phyloP scores from a whole-genome alignment of 1,284 basidiomycete genomes.

The Ustilago trichophora region DNA sequence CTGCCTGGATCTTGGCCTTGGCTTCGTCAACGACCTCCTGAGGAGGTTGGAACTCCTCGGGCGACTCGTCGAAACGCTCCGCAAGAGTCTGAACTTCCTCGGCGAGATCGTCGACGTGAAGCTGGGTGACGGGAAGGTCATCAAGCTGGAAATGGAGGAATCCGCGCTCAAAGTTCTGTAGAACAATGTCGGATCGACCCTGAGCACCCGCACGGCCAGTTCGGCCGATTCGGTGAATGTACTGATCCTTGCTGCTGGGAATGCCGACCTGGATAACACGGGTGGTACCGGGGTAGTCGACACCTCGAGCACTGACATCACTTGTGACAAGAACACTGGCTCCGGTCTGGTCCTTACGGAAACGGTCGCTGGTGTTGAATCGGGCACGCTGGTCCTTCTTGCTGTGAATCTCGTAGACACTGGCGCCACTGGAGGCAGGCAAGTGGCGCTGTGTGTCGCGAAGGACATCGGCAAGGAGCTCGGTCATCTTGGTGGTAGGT shows the following conservation, averaged over 20 bases:
- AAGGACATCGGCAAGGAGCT: conserved; percentile 75
- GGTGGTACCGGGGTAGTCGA: conserved; percentile 77
- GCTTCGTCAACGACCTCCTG: conserved; percentile 15
- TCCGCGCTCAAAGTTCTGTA: conserved; percentile 82
- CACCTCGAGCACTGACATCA: conserved; percentile 69
- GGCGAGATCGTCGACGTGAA: conserved; percentile 71
- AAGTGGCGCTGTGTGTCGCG: conserved; percentile 22
- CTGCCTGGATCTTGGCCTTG: conserved; percentile 9
- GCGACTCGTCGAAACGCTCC: conserved; percentile 71
- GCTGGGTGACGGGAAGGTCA: conserved; percentile 77
- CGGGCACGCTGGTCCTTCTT: conserved; percentile 77
- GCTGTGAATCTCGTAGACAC: conserved; percentile 83
- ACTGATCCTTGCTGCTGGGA: conserved; percentile 78
- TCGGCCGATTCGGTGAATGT: conserved; percentile 90
- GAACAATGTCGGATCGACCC: conserved; percentile 85
- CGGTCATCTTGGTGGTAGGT: conserved; percentile 85
- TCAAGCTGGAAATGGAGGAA: conserved; percentile 77
- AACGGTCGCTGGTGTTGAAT: conserved; percentile 74
- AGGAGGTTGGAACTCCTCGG: conserved; percentile 46
- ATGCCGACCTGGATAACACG: conserved; percentile 92
- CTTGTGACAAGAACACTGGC: conserved; percentile 69
- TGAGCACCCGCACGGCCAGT: conserved; percentile 80
- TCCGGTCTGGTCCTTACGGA: conserved; percentile 73
- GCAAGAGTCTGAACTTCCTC: conserved; percentile 72
- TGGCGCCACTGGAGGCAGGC: conserved; percentile 31